Percentiles rank a stretch among this genome's conserved stretches.
phyloP scores from a whole-genome alignment of 495 filamentous ascomycete genomes.

The Aspergillus homomorphus region DNA sequence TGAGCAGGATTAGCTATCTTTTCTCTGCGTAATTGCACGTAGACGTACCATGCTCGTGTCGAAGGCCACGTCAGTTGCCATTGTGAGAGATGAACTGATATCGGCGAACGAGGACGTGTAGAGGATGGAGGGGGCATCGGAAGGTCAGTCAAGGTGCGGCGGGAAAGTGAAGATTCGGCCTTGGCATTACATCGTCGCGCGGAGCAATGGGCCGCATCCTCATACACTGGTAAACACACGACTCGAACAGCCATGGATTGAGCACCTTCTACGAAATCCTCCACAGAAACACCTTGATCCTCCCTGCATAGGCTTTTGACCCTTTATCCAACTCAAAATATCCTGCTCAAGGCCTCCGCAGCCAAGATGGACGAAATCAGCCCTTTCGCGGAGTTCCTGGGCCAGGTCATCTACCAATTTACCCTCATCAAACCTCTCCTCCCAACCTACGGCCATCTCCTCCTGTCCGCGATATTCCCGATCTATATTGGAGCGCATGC shows the following conservation, averaged over 20 bases:
- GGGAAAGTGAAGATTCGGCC: conserved; percentile 15
- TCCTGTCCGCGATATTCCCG: conserved; percentile 66
- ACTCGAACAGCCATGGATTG: conserved; percentile 15
- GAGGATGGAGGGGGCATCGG: background rate
- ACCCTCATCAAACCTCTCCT: conserved; percentile 50
- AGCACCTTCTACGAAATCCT: background rate
- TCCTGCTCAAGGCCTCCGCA: background rate
- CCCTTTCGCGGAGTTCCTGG: conserved; percentile 47
- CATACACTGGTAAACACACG: conserved; percentile 12
- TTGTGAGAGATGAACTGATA: conserved; percentile 30
- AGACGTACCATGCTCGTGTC: conserved; percentile 74
- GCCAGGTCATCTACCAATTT: conserved; percentile 49
- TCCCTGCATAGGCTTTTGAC: background rate
- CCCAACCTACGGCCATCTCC: conserved; percentile 65
- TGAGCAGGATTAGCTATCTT: conserved; percentile 29
- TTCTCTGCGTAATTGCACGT: background rate
- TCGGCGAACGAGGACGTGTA: background rate
- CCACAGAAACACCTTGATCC: background rate
- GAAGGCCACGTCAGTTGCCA: conserved; percentile 73
- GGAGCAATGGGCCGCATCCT: conserved; percentile 8
- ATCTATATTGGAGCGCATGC: conserved; percentile 71
- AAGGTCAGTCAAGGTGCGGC: conserved; percentile 3
- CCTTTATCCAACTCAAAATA: conserved; percentile 1
- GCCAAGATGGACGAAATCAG: conserved; percentile 42
- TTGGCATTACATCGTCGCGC: conserved; percentile 22